Evolutionary conservation across 2,329 filamentous ascomycete genomes (phyloP).

Genomic region (Elsinoe arachidis): DNA sequence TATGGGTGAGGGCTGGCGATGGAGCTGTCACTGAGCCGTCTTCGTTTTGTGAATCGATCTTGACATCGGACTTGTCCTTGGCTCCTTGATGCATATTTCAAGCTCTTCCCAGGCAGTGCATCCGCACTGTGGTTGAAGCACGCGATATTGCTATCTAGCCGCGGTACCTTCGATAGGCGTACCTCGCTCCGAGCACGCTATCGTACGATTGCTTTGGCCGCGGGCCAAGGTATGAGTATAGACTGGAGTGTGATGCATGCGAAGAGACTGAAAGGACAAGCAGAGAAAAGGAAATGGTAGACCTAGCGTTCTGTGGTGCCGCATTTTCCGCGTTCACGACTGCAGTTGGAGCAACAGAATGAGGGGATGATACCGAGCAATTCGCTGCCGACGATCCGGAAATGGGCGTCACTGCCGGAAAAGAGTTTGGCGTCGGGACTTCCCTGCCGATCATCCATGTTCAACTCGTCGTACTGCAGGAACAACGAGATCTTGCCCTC

Average conservation of each 20-base stretch:
- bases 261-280: not conserved
- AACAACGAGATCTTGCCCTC: not conserved
- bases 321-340: slow-evolving; percentile 2
- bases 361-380: not conserved
- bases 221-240: not conserved
- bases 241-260: not conserved
- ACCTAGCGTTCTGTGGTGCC: slow-evolving; percentile 1
- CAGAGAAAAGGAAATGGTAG: not conserved
- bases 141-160: too few species aligned
- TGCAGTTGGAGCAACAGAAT: not conserved
- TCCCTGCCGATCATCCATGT: not conserved
- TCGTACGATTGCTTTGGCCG: not conserved
- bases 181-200: too few species aligned
- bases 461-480: not conserved
- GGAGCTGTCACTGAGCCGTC: not conserved
- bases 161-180: too few species aligned
- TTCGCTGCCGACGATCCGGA: not conserved
- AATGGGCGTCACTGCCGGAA: slow-evolving; percentile 4
- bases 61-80: too few species aligned
- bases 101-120: not conserved
- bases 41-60: not conserved
- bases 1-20: not conserved
- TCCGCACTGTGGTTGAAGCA: too few species aligned
- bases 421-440: not conserved
- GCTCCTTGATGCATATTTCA: too few species aligned